A percentile compares a stretch with the other conserved stretches of the same genome.
Evolutionary conservation across 192 early-diverging fungal genomes (phyloP).

Genomic region (Umbelopsis vinacea): DNA sequence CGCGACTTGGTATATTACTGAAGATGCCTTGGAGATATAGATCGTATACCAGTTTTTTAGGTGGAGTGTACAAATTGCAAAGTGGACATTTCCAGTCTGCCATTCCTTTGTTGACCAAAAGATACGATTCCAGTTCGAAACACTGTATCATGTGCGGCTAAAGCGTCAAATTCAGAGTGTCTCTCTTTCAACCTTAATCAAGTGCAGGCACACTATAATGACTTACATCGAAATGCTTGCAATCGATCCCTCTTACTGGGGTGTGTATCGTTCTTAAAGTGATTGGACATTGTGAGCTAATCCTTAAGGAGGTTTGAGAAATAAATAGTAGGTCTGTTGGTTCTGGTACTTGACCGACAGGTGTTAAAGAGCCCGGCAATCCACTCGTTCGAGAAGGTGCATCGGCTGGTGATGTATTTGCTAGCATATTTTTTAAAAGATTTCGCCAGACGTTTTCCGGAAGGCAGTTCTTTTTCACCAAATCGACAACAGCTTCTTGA

Average conservation of each 20-base stretch:
- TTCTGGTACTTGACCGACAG: not conserved
- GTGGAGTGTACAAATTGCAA: slow-evolving; percentile 21
- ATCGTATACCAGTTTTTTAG: slow-evolving; percentile 19
- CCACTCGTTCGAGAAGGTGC: not conserved
- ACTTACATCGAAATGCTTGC: slow-evolving; percentile 36
- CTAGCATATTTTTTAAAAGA: not conserved
- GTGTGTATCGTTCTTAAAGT: slow-evolving; percentile 13
- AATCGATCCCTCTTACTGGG: slow-evolving; percentile 26
- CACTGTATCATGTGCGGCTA: not conserved
- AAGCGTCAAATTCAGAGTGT: not conserved
- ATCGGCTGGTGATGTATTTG: not conserved
- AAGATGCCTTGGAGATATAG: slow-evolving; percentile 22
- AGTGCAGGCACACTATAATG: not conserved
- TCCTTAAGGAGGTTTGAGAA: slow-evolving; percentile 12
- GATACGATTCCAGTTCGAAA: slow-evolving; percentile 26
- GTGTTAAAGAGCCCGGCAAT: not conserved
- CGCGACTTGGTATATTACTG: slow-evolving; percentile 3
- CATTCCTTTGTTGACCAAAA: slow-evolving; percentile 9
- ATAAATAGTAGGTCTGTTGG: not conserved
- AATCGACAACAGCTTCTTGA: not conserved
- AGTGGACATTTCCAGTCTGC: slow-evolving; percentile 31
- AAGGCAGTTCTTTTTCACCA: not conserved
- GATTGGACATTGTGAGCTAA: slow-evolving; percentile 30
- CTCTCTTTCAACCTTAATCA: not conserved
- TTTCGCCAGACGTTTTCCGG: not conserved